A percentile compares a stretch with the other conserved stretches of the same genome.
These are phyloP conservation scores for Mycothermus thermophilus DNA, from an alignment of 495 filamentous ascomycete genomes.

Conservation along the genomic window DNA sequence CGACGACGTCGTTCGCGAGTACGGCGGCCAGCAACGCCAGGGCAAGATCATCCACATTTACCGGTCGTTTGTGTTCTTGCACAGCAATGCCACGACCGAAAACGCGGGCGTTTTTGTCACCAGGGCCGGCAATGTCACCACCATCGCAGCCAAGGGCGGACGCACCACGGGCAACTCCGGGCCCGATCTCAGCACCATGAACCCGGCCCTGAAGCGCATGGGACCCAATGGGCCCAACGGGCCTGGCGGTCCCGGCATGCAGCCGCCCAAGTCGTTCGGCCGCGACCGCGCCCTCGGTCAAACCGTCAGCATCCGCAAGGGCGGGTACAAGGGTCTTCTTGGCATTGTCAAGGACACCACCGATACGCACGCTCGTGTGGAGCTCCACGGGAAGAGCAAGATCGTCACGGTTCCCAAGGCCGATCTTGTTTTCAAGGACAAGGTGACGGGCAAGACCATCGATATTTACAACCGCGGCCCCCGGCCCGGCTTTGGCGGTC, in stretches of 20 bases:
- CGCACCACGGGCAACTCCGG: constrained; percentile 42
- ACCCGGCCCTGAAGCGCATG: constrained; percentile 66
- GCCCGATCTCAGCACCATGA: constrained; percentile 82
- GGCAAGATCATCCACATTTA: constrained; percentile 88
- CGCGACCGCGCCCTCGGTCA: constrained; percentile 81
- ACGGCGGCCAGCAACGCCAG: constrained; percentile 66
- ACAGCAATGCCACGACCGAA: constrained; percentile 69
- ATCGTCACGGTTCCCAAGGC: constrained; percentile 68
- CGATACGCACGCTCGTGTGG: constrained; percentile 69
- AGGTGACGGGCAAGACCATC: constrained; percentile 57
- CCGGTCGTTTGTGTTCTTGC: constrained; percentile 74
- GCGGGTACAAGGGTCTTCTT: constrained; percentile 80
- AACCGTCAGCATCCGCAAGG: constrained; percentile 72
- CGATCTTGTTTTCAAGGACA: constrained; percentile 69
- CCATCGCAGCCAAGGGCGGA: constrained; percentile 83
- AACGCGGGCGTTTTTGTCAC: constrained; percentile 84
- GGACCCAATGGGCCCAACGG: constrained; percentile 24
- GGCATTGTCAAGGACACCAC: constrained; percentile 92
- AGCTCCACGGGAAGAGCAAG: constrained; percentile 86
- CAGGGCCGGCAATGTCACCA: constrained; percentile 71
- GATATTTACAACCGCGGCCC: constrained; percentile 48
- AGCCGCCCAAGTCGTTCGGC: constrained; percentile 63
- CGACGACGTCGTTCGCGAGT: constrained; percentile 86
- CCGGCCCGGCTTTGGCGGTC: constrained; percentile 23
- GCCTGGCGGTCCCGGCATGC: constrained; percentile 55